phyloP scores from a whole-genome alignment of 2,329 filamentous ascomycete species.

The Coniochaeta sp. region DNA sequence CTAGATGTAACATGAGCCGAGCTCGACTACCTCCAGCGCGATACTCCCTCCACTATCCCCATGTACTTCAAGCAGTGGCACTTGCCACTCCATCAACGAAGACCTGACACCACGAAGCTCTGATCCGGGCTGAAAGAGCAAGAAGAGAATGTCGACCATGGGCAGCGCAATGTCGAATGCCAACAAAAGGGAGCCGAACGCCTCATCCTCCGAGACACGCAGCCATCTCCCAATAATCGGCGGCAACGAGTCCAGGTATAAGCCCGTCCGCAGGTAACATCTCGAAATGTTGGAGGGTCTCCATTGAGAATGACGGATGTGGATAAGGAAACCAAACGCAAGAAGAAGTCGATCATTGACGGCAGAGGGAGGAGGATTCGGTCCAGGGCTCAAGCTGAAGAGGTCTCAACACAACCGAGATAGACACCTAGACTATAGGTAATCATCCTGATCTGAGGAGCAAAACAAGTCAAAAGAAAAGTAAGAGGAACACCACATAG shows the following conservation, averaged over 20 bases:
- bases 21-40: not conserved
- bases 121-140: not conserved
- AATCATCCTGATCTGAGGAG: no score
- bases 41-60: not conserved
- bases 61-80: not conserved
- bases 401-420: not conserved
- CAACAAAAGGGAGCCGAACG: not conserved
- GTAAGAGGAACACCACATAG: no score
- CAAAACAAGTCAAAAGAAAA: no score
- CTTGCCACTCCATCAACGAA: not conserved
- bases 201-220: not conserved
- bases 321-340: not conserved
- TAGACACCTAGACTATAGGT: no score
- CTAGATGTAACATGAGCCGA: not conserved
- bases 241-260: not conserved
- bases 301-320: no score
- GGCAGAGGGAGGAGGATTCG: not conserved
- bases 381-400: not conserved
- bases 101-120: not conserved
- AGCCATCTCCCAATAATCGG: not conserved
- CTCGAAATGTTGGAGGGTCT: not conserved
- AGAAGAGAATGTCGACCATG: not conserved
- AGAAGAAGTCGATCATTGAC: not conserved
- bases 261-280: not conserved
- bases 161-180: not conserved